Conservation (phyloP, 352 stramenopile species). For the Globisporangium radiosum region DNA sequence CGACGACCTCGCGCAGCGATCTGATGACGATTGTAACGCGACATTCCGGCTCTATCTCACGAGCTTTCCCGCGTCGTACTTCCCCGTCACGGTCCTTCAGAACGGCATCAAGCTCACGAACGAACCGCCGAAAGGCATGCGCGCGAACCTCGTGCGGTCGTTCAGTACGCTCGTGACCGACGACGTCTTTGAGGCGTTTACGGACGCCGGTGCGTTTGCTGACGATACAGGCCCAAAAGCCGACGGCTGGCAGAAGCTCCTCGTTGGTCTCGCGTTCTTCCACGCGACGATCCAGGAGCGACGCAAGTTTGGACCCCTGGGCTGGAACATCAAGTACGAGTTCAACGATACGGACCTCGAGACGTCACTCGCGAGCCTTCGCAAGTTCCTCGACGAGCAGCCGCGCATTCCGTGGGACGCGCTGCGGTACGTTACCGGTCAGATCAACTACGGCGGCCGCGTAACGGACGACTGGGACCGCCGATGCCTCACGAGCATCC, state of each 20-base stretch:
- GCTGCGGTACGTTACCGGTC: conserved; percentile 89
- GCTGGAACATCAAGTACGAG: conserved; percentile 96
- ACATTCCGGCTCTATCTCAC: conserved; percentile 91
- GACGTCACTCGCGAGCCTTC: conserved; percentile 87
- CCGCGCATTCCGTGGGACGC: conserved; percentile 90
- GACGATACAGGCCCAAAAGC: conserved; percentile 45
- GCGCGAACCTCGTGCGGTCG: conserved; percentile 84
- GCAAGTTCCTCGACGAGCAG: conserved; percentile 91
- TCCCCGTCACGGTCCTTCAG: conserved; percentile 90
- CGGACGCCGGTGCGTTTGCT: conserved; percentile 45
- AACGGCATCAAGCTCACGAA: conserved; percentile 93
- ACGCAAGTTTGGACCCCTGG: conserved; percentile 91
- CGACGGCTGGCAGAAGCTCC: conserved; percentile 85
- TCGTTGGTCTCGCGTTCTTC: conserved; percentile 90
- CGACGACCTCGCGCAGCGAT: conserved; percentile 64
- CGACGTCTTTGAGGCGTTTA: conserved; percentile 58
- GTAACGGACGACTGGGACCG: conserved; percentile 95
- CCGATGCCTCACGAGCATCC: conserved; percentile 89
- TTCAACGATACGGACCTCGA: conserved; percentile 96
- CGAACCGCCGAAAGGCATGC: conserved; percentile 89
- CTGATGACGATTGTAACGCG: conserved; percentile 38
- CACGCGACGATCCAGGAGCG: conserved; percentile 93
- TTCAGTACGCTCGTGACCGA: conserved; percentile 86
- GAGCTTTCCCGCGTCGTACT: conserved; percentile 89
- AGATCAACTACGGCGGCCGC: conserved; percentile 96